Evolutionary conservation across 148 eudicot species (phyloP), one percentile per base, ranked within the genome.

Genomic region (Chenopodium suecicum): DNA sequence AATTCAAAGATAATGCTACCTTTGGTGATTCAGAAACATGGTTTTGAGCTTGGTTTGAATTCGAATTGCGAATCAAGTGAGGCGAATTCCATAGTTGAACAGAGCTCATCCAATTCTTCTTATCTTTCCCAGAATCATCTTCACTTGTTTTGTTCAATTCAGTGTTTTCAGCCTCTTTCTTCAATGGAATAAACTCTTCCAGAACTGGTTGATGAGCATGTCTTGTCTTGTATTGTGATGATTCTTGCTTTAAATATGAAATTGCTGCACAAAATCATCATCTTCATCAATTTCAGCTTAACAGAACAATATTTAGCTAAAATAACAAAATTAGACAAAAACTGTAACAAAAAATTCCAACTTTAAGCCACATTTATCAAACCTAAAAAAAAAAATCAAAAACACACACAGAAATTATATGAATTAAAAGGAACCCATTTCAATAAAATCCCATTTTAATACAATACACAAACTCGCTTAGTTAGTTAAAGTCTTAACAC

Each of bases 101-200:
- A 20, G 97, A 91, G 79, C 94, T 92, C 98, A 92, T 73, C 98
- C 98, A 92, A 78, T 88, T 86, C 88, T 70, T 89, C 84, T 91
- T 94, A 70, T 94, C 96, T 66, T 37, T 83, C 41, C 82, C 70
- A 41, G 83, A 90, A 10, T 83, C 80, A 7, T 83, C 84, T 9
- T 80, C 87, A 31, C 60, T 73, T 9, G 2, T 66, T 56, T 82
- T 78, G 17, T 71, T 79, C 22, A 37, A 71, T 47, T 83, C 76
- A 9, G 76, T 84, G 37, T 80, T 86, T 65, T 86, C 88, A 23
- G 69, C 62, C 29, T 73, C 82, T 74, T 86, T 92, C 80, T 86
- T 91, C 73, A 91, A 31, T 13, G 97, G 97, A 0, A 94, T 90
- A 81, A 94, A 94, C 79, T 94, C 90, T 80, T 94, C 91, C 47